Conservation (phyloP, 1,284 basidiomycete species). For the Cystobasidium pallidum region DNA sequence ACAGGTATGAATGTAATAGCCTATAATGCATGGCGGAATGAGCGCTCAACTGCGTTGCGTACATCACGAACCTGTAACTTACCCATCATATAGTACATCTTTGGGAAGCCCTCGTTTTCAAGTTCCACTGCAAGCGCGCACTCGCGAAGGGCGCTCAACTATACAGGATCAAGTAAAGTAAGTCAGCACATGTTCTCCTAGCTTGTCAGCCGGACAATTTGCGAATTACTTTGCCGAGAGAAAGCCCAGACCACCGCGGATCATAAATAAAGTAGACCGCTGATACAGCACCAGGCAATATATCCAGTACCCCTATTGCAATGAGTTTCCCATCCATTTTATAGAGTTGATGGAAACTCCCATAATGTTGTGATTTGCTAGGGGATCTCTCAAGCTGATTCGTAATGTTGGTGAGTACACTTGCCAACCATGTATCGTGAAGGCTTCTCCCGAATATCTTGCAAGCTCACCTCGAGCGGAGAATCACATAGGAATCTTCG, state of each 20-base stretch:
- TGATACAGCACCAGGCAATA: conserved; percentile 85
- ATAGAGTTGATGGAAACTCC: conserved; percentile 62
- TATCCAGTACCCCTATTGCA: conserved; percentile 86
- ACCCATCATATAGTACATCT: conserved; percentile 89
- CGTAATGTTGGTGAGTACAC: conserved; percentile 1
- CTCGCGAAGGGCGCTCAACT: conserved; percentile 84
- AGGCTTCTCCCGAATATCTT: too few species aligned
- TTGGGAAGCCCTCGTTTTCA: conserved; percentile 71
- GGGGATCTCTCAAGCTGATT: conserved; percentile 35
- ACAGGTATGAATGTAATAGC: conserved; percentile 89
- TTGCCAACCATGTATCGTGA: too few species aligned
- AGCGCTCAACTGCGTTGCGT: background rate
- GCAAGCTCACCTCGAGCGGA: conserved; percentile 65
- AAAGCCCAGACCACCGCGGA: conserved; percentile 71
- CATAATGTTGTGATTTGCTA: conserved; percentile 44
- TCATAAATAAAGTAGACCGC: conserved; percentile 97
- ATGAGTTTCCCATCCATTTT: conserved; percentile 78
- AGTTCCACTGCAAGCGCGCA: conserved; percentile 57
- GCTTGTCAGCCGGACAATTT: too few species aligned
- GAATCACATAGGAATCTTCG: conserved; percentile 76
- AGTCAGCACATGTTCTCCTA: too few species aligned
- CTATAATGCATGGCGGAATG: conserved; percentile 58
- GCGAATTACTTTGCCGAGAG: conserved; percentile 83
- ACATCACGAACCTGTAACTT: conserved; percentile 49
- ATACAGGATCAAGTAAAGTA: too few species aligned